Evolutionary conservation across 1,284 basidiomycete genomes (phyloP).

Genomic region (Cystobasidium slooffiae): DNA sequence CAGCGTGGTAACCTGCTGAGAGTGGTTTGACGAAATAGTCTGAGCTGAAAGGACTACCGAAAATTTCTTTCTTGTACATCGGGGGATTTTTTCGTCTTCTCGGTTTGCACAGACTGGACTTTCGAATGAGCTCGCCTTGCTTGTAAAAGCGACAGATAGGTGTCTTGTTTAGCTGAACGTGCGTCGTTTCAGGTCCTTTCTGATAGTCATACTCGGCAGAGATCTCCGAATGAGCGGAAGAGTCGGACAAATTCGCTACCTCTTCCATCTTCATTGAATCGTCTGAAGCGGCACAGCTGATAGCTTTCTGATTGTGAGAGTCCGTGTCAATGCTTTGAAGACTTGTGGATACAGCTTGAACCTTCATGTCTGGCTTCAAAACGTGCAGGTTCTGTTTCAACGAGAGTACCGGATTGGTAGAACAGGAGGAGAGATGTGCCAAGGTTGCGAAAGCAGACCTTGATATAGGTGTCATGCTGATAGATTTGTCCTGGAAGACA

Average conservation of each 20-base stretch:
- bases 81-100: constrained; percentile 16
- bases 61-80: constrained; percentile 11
- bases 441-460: background rate
- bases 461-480: no score
- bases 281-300: background rate
- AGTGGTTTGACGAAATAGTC: constrained; percentile 19
- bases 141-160: constrained; percentile 31
- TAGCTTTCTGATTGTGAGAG: background rate
- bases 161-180: background rate
- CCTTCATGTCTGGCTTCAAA: background rate
- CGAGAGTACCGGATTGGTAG: background rate
- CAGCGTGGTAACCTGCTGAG: background rate
- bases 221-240: background rate
- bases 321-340: background rate
- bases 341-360: background rate
- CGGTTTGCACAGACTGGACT: constrained; percentile 5
- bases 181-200: background rate
- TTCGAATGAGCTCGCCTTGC: constrained; percentile 23
- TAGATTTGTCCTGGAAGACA: constrained; percentile 6
- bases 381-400: background rate
- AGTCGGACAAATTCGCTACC: background rate
- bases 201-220: background rate
- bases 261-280: background rate
- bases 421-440: background rate
- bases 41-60: constrained; percentile 17